Evolutionary conservation across 495 filamentous ascomycete genomes (phyloP), one percentile per base, ranked within the genome.

Genomic region (Sordaria brevicollis): DNA sequence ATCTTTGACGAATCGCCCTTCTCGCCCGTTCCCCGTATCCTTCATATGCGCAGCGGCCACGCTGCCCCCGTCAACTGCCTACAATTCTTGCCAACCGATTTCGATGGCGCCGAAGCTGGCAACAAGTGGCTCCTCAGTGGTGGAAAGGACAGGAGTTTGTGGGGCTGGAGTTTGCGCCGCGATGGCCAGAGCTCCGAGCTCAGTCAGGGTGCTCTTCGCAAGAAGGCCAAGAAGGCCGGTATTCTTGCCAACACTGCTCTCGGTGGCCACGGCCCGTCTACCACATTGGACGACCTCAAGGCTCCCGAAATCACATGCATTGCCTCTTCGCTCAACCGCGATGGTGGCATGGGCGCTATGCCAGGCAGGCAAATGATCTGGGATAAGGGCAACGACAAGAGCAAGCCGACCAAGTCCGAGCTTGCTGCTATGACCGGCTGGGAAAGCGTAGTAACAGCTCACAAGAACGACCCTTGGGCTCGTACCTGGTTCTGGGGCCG

Each of bases 401-500:
- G 82, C 69, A 88, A 88, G 69, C 84, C 86, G 68, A 78, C 79
- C n/a, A 82, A 86, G 66, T 84, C 86, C 15, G 84, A 87, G 73
- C 78, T 86, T 25, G 91, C 88, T 66, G 88, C 86, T 49, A 87
- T 86, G 74, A 95, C 93, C 3, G 95, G 95, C 15, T 98, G 95
- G 94, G 96, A 98, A 77, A 97, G 93, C 75, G 88, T 99, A 17
- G 86, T 99, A 1, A 99, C 95, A 11, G 94, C 92, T n/a, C 95
- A 99, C 79, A 87, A 88, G 72, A 88, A 90, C 19, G 94, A 97
- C 73, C 88, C 89, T 65, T 91, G 85, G 74, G 95, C 92, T 39
- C 86, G 95, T 43, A 97, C 94, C 29, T 99, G 95, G 95, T 97
- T 97, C 81, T 97, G 96, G 92, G 94, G 94, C 17, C 89, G 92